Conservation (phyloP, 2,329 filamentous ascomycete species). For the Cladorrhinum sp. region DNA sequence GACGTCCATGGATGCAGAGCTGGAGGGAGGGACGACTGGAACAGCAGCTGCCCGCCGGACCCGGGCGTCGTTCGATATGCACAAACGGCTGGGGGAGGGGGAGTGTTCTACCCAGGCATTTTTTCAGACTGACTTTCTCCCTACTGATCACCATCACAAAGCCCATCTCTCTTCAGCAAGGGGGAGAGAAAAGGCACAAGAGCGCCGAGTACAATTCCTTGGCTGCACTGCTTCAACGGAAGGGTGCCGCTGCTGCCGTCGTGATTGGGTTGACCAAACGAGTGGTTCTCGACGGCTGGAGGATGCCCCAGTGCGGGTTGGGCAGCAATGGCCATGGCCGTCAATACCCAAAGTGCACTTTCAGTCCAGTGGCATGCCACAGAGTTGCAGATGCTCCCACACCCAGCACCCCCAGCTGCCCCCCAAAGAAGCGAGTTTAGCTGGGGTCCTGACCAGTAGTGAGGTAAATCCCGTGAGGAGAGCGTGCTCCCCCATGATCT, state of each 20-base stretch:
- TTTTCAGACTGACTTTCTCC: not conserved
- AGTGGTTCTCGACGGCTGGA: conserved; percentile 28
- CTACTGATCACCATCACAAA: not conserved
- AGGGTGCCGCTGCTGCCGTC: conserved; percentile 8
- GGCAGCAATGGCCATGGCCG: conserved; percentile 33
- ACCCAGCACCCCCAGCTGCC: not conserved
- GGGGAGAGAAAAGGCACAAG: conserved; percentile 9
- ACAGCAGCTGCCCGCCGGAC: not conserved
- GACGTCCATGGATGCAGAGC: not conserved
- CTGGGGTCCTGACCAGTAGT: conserved; percentile 16
- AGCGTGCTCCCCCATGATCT: conserved; percentile 12
- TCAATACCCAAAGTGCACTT: conserved; percentile 32
- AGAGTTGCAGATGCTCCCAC: conserved; percentile 24
- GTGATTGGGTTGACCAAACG: conserved; percentile 29
- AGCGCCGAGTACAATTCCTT: not conserved
- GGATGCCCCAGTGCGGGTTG: conserved; percentile 29
- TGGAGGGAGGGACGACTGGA: not conserved
- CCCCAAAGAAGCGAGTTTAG: conserved; percentile 12
- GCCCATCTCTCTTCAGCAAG: not conserved
- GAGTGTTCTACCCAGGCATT: not conserved
- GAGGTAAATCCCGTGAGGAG: conserved; percentile 23
- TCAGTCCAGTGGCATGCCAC: conserved; percentile 24
- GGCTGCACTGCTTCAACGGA: not conserved
- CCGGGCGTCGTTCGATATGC: not conserved
- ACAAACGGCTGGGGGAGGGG: not conserved